Evolutionary conservation across 2,329 filamentous ascomycete species (phyloP).

Genomic region (Mariannaea sp.): DNA sequence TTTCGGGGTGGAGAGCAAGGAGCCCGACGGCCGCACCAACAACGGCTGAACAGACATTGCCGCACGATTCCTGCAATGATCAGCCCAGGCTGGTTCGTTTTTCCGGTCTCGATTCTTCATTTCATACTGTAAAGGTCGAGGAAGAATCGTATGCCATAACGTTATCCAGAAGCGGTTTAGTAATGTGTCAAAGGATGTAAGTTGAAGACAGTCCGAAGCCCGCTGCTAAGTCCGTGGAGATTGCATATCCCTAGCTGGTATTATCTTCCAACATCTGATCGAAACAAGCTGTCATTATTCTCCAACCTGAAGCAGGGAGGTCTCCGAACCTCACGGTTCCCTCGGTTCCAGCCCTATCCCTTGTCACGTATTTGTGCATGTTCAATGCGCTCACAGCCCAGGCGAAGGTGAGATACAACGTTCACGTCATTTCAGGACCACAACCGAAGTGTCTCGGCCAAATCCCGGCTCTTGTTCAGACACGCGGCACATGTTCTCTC

Average conservation of each 20-base stretch:
- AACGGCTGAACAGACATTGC: not conserved
- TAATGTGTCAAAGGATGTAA: not conserved
- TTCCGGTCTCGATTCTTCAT: not conserved
- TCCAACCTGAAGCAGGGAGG: too few relatives aligned
- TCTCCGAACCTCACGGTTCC: not conserved
- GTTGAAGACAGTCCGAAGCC: not conserved
- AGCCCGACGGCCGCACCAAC: not conserved
- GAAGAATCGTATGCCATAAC: not conserved
- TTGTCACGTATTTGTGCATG: too few relatives aligned
- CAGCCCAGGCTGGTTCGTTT: not conserved
- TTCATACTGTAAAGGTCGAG: not conserved
- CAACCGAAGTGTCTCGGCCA: not conserved
- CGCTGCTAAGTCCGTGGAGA: not conserved
- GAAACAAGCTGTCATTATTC: too few relatives aligned
- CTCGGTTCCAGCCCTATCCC: not conserved
- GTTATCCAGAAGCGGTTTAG: not conserved
- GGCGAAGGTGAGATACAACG: not conserved
- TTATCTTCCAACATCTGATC: too few relatives aligned
- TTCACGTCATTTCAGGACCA: not conserved
- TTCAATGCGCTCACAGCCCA: too few relatives aligned
- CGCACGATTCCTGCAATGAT: not conserved
- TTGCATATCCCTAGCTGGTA: too few relatives aligned
- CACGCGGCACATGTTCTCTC: not conserved
- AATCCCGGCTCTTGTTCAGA: not conserved
- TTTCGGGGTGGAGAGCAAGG: conserved; percentile 8